A percentile compares a stretch with the other conserved stretches of the same genome.
Evolutionary conservation across 2,329 filamentous ascomycete genomes (phyloP).

Genomic region (Ambrosiella xylebori): DNA sequence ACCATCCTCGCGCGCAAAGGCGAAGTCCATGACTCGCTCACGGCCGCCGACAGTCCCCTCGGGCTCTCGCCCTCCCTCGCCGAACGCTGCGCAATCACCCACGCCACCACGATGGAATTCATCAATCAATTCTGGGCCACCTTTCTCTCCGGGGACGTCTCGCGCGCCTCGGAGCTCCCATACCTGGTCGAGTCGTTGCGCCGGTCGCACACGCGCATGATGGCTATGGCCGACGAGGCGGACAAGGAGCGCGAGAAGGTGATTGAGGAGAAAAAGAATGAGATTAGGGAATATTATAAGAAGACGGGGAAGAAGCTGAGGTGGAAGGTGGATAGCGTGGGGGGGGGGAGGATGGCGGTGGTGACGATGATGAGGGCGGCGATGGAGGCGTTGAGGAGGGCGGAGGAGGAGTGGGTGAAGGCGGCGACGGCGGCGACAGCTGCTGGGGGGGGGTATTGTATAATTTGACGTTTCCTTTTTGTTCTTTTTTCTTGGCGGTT

Average conservation of each 20-base stretch:
- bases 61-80: conserved; percentile 35
- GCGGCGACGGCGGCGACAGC: conserved; percentile 54
- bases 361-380: conserved; percentile 61
- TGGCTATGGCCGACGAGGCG: conserved; percentile 62
- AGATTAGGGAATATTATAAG: conserved; percentile 53
- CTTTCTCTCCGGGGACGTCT: conserved; percentile 74
- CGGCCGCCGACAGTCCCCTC: conserved; percentile 34
- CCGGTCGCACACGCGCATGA: conserved; percentile 60
- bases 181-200: conserved; percentile 69
- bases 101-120: conserved; percentile 88
- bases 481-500: neutral
- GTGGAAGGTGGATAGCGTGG: conserved; percentile 49
- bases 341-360: conserved; percentile 61
- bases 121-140: conserved; percentile 94
- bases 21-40: conserved; percentile 35
- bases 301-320: conserved; percentile 57
- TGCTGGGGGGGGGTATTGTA: conserved; percentile 26
- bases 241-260: conserved; percentile 54
- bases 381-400: conserved; percentile 50
- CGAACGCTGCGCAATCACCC: conserved; percentile 48
- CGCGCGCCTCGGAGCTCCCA: conserved; percentile 62
- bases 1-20: conserved; percentile 45
- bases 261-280: conserved; percentile 48
- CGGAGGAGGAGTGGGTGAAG: conserved; percentile 52
- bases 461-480: neutral